Percentiles rank a stretch among this genome's conserved stretches.
Evolutionary conservation across 2,329 filamentous ascomycete species (phyloP).

Genomic region (Harringtonia aguacate): DNA sequence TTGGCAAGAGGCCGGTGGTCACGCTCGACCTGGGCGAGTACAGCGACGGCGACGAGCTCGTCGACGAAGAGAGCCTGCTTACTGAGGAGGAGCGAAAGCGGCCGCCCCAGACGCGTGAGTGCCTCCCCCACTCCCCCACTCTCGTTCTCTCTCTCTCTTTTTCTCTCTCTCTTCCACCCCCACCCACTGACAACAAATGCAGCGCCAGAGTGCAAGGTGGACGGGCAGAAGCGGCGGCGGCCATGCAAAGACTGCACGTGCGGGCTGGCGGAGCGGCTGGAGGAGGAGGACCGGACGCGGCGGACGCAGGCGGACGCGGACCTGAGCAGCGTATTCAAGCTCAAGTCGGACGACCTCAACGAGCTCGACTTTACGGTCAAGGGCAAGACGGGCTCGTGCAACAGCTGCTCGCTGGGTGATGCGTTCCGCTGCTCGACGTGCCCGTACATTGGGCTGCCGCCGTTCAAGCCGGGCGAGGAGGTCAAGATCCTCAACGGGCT

Average conservation of each 20-base stretch:
- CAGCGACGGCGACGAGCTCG: constrained; percentile 67
- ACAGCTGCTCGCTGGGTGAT: constrained; percentile 83
- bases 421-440: constrained; percentile 66
- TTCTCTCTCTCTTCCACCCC: not conserved
- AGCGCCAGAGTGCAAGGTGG: constrained; percentile 80
- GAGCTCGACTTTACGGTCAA: constrained; percentile 97
- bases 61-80: constrained; percentile 82
- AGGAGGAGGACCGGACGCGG: constrained; percentile 60
- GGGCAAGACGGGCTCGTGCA: constrained; percentile 86
- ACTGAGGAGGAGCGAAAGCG: constrained; percentile 74
- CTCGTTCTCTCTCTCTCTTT: not conserved
- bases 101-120: constrained; percentile 72
- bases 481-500: constrained; percentile 79
- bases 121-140: too few relatives aligned
- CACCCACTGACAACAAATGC: not conserved
- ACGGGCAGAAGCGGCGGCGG: constrained; percentile 75
- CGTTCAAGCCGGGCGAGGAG: constrained; percentile 96
- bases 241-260: constrained; percentile 98
- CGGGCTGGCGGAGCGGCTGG: constrained; percentile 74
- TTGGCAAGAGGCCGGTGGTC: constrained; percentile 9
- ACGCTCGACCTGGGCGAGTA: constrained; percentile 36
- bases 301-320: constrained; percentile 20
- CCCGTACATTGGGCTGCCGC: constrained; percentile 83
- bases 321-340: constrained; percentile 43
- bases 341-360: constrained; percentile 66